Percentiles rank a stretch among this genome's conserved stretches.
Conservation (phyloP, 352 stramenopile genomes). For the Globisporangium yorkense region DNA sequence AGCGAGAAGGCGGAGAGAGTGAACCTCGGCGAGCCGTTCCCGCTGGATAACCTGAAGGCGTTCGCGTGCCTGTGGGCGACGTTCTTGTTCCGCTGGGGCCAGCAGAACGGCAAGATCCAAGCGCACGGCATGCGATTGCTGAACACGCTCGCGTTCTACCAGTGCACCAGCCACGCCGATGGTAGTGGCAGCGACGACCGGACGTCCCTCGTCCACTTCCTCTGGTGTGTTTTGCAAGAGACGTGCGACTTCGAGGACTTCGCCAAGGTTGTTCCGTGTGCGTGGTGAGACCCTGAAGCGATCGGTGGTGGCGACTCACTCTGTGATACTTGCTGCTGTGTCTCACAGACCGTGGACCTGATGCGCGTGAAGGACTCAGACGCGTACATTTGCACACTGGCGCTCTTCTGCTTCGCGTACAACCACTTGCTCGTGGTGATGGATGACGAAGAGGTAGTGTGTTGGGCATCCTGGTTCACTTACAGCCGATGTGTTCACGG, state of each 20-base stretch:
- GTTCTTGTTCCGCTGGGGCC: conserved; percentile 59
- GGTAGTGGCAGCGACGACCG: background rate
- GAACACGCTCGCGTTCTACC: conserved; percentile 57
- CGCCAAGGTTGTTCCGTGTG: conserved; percentile 17
- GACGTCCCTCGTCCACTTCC: conserved; percentile 37
- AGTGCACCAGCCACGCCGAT: conserved; percentile 16
- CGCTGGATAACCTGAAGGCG: conserved; percentile 35
- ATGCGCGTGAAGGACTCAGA: conserved; percentile 31
- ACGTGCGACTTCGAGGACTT: conserved; percentile 46
- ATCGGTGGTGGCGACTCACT: too few relatives aligned
- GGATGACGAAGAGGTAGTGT: conserved; percentile 60
- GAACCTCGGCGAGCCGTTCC: conserved; percentile 25
- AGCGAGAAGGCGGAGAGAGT: conserved; percentile 4
- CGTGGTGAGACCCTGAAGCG: background rate
- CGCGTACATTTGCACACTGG: conserved; percentile 38
- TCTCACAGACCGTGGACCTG: conserved; percentile 33
- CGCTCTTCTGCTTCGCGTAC: conserved; percentile 56
- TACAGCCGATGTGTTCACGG: too few relatives aligned
- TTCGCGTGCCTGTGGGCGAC: conserved; percentile 34
- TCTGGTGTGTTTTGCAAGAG: conserved; percentile 66
- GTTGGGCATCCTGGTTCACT: background rate
- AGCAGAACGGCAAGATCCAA: conserved; percentile 29
- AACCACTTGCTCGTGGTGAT: conserved; percentile 59
- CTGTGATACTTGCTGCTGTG: background rate
- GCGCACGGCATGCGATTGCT: conserved; percentile 42